phyloP scores from a whole-genome alignment of 2,329 filamentous ascomycete species.

The Lachnellula subtilissima region DNA sequence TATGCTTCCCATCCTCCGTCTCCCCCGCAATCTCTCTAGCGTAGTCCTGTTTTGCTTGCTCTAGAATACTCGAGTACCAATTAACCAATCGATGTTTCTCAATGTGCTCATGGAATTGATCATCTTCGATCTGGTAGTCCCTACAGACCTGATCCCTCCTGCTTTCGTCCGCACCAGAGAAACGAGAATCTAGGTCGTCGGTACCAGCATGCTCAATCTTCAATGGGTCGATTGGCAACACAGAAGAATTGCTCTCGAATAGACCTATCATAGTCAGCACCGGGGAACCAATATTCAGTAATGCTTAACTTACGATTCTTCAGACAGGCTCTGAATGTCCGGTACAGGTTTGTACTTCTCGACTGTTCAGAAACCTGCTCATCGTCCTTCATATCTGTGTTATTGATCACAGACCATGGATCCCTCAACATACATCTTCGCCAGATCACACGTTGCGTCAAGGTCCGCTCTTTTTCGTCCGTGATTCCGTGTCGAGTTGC shows the following conservation, averaged over 20 bases:
- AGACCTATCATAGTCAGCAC: constrained; percentile 34
- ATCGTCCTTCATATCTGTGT: constrained; percentile 71
- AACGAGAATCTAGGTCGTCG: constrained; percentile 56
- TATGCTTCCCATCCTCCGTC: constrained; percentile 22
- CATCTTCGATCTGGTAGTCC: constrained; percentile 70
- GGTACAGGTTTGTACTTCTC: constrained; percentile 61
- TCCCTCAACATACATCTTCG: constrained; percentile 78
- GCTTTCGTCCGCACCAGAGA: constrained; percentile 55
- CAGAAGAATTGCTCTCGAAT: constrained; percentile 38
- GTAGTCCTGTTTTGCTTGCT: constrained; percentile 35
- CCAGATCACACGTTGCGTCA: constrained; percentile 68
- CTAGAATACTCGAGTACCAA: constrained; percentile 52
- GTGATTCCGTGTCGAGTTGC: constrained; percentile 42
- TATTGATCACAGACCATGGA: constrained; percentile 77
- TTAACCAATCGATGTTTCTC: constrained; percentile 64
- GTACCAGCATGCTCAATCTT: constrained; percentile 56
- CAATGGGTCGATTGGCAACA: constrained; percentile 45
- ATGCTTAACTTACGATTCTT: constrained; percentile 53
- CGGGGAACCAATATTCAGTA: not conserved
- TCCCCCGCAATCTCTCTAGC: constrained; percentile 30
- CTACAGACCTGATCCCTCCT: constrained; percentile 63
- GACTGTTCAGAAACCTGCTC: constrained; percentile 59
- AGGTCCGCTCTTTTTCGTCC: constrained; percentile 52
- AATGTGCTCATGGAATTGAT: constrained; percentile 57
- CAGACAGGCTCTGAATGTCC: constrained; percentile 60